phyloP scores from a whole-genome alignment of 345 rosid species.

The Arabis alpina region DNA sequence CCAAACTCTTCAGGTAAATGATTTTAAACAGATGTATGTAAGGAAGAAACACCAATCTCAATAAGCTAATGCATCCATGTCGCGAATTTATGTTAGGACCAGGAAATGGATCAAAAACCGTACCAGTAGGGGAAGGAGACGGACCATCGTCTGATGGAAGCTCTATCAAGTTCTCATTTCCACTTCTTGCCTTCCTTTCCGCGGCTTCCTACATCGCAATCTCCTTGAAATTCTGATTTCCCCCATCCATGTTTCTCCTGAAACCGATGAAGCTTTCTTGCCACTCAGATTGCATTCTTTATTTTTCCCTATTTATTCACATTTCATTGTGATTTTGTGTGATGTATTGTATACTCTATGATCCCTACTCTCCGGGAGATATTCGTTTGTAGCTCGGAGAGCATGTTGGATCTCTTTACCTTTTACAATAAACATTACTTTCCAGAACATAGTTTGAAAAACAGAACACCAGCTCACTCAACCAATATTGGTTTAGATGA shows the following conservation, averaged over 20 bases:
- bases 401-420: conserved; percentile 49
- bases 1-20: conserved; percentile 69
- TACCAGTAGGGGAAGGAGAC: conserved; percentile 60
- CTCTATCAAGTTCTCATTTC: conserved; percentile 58
- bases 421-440: conserved; percentile 45
- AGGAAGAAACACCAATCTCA: neutral
- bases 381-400: conserved; percentile 52
- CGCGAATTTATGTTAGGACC: conserved; percentile 28
- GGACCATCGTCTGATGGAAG: conserved; percentile 66
- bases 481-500: neutral
- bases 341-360: conserved; percentile 24
- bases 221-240: conserved; percentile 45
- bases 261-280: conserved; percentile 27
- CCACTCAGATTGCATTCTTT: conserved; percentile 42
- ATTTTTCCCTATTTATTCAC: conserved; percentile 36
- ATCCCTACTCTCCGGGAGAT: conserved; percentile 26
- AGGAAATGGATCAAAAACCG: conserved; percentile 53
- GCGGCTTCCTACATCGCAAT: conserved; percentile 57
- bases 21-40: neutral
- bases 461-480: conserved; percentile 1
- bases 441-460: conserved; percentile 6
- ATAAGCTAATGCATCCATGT: conserved; percentile 13
- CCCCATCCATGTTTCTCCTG: neutral
- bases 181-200: conserved; percentile 56
- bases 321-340: conserved; percentile 32